phyloP scores from a whole-genome alignment of 2,329 filamentous ascomycete species.

The Fusarium sp. region DNA sequence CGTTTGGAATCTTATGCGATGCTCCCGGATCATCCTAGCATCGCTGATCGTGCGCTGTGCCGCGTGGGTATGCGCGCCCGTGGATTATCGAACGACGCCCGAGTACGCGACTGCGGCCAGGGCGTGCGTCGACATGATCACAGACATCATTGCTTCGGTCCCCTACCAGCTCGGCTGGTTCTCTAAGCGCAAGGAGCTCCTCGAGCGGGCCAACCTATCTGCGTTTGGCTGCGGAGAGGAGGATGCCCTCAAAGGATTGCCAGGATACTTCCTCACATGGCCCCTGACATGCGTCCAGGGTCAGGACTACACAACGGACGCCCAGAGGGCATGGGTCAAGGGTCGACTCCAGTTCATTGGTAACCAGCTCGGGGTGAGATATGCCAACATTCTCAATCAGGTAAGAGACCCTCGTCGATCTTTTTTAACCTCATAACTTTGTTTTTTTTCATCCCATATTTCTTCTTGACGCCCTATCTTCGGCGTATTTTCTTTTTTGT shows the following conservation, averaged over 20 bases:
- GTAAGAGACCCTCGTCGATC: conserved; percentile 50
- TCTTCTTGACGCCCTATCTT: neutral
- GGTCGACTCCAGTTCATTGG: conserved; percentile 66
- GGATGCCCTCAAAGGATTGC: conserved; percentile 62
- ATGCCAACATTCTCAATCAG: conserved; percentile 65
- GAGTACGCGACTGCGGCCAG: conserved; percentile 68
- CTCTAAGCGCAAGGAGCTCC: conserved; percentile 55
- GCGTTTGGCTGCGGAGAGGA: conserved; percentile 63
- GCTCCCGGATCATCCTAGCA: conserved; percentile 64
- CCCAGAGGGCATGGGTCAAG: conserved; percentile 65
- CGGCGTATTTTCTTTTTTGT: conserved; percentile 8
- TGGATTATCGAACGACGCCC: conserved; percentile 71
- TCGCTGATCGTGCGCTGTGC: conserved; percentile 67
- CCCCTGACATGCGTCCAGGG: conserved; percentile 64
- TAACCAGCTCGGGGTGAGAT: conserved; percentile 66
- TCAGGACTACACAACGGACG: conserved; percentile 69
- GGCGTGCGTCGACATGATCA: conserved; percentile 63
- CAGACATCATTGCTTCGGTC: conserved; percentile 70
- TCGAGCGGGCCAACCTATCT: conserved; percentile 53
- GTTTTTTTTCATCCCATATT: neutral
- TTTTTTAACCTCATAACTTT: neutral
- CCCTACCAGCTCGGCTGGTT: conserved; percentile 72
- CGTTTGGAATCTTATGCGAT: conserved; percentile 66
- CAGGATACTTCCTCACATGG: conserved; percentile 70
- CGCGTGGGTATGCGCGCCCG: conserved; percentile 69